phyloP scores from a whole-genome alignment of 495 filamentous ascomycete genomes.

The Tirmania nivea region DNA sequence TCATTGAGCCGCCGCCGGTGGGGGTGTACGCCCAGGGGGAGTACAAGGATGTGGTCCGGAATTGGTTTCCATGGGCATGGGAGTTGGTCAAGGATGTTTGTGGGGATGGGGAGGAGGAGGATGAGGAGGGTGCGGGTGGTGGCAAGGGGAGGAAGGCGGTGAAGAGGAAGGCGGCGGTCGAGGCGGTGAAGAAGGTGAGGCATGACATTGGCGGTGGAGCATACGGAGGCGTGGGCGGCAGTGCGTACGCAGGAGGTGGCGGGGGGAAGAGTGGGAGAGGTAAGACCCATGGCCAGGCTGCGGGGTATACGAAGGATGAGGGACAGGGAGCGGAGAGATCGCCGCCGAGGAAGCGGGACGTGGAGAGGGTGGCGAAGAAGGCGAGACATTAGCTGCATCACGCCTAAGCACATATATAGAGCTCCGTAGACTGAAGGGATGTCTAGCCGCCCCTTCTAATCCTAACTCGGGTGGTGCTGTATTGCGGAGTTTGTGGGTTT shows the following conservation, averaged over 20 bases:
- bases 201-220: background rate
- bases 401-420: too few relatives aligned
- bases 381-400: too few relatives aligned
- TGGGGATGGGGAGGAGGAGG: background rate
- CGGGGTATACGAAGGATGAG: too few relatives aligned
- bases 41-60: background rate
- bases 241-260: background rate
- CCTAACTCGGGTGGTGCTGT: too few relatives aligned
- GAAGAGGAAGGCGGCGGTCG: background rate
- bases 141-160: background rate
- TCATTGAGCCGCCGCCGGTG: background rate
- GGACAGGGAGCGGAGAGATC: too few relatives aligned
- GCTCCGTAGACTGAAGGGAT: too few relatives aligned
- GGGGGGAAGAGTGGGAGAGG: too few relatives aligned
- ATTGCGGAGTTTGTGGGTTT: too few relatives aligned
- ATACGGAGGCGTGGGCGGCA: background rate
- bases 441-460: too few relatives aligned
- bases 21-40: background rate
- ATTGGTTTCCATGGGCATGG: background rate
- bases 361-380: too few relatives aligned
- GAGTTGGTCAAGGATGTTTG: background rate
- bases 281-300: too few relatives aligned
- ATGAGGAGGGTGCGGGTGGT: background rate
- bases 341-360: too few relatives aligned
- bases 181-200: background rate